A percentile compares a stretch with the other conserved stretches of the same genome.
These are phyloP conservation scores for Rosa multiflora DNA, from an alignment of 306 rosid species.

Conservation along the genomic window DNA sequence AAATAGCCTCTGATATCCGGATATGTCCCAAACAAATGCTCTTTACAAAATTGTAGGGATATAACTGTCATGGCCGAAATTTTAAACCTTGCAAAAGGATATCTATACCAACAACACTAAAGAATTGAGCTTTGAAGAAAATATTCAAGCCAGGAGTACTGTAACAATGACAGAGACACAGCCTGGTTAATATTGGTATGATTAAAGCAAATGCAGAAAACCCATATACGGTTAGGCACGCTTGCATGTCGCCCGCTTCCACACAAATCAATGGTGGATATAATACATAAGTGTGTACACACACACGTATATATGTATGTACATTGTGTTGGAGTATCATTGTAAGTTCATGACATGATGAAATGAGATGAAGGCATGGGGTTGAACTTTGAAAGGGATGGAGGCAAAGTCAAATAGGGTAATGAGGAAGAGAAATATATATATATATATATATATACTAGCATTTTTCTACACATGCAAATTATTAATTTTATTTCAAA, in stretches of 20 bases:
- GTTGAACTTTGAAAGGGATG: not conserved
- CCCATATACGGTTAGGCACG: slow-evolving; percentile 27
- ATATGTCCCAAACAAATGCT: not conserved
- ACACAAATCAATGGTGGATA: slow-evolving; percentile 10
- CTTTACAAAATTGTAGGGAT: not conserved
- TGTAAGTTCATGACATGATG: not conserved
- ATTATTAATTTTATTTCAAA: too few species aligned
- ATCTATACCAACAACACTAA: not conserved
- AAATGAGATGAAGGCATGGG: not conserved
- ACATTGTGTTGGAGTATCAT: not conserved
- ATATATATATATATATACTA: too few species aligned
- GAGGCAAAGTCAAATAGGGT: not conserved
- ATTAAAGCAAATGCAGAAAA: not conserved
- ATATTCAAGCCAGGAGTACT: not conserved
- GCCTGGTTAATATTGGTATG: not conserved
- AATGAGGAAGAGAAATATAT: too few species aligned
- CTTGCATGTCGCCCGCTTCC: slow-evolving; percentile 9
- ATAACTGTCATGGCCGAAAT: not conserved
- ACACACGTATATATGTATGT: not conserved
- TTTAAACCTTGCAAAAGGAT: not conserved
- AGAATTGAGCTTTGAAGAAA: not conserved
- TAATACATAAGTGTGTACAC: not conserved
- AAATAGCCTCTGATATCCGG: not conserved
- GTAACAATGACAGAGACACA: not conserved
- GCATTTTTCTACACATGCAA: too few species aligned